These are phyloP conservation scores for Aspergillus ochraceoroseus DNA, from an alignment of 2,329 filamentous ascomycete species.

Conservation along the genomic window DNA sequence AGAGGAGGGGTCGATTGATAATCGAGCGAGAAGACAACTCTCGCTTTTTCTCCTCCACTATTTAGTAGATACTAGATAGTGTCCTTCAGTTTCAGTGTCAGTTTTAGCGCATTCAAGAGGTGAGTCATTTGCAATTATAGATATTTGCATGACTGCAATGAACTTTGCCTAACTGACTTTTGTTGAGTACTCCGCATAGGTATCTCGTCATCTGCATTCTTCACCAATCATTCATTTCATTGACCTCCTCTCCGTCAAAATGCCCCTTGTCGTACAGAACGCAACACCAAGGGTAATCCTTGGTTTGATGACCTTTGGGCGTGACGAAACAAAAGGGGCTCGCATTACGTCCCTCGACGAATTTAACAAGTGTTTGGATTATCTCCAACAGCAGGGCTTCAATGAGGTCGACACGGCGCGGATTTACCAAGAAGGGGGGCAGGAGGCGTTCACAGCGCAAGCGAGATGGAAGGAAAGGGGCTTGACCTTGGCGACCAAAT, in stretches of 20 bases:
- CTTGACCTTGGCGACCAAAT: slow-evolving; percentile 72
- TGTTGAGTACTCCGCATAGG: neutral
- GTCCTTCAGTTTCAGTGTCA: no score
- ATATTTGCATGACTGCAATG: no score
- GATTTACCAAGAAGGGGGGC: slow-evolving; percentile 63
- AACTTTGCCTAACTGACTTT: no score
- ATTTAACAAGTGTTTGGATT: slow-evolving; percentile 67
- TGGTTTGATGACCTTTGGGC: slow-evolving; percentile 80
- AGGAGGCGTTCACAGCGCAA: slow-evolving; percentile 73
- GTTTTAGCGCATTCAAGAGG: no score
- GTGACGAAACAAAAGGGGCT: slow-evolving; percentile 58
- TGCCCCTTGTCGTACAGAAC: slow-evolving; percentile 39
- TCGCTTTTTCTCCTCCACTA: neutral
- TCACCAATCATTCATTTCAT: neutral
- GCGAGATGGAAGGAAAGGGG: slow-evolving; percentile 75
- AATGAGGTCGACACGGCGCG: slow-evolving; percentile 81
- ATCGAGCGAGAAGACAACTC: no score
- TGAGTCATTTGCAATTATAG: no score
- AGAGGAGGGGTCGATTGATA: neutral
- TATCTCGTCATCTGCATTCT: neutral
- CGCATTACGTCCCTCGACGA: slow-evolving; percentile 67
- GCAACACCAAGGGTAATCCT: slow-evolving; percentile 67
- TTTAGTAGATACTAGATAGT: no score
- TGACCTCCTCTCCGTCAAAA: slow-evolving; percentile 15
- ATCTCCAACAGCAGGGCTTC: slow-evolving; percentile 73